phyloP scores from a whole-genome alignment of 192 early-diverging fungal species.

The Lunasporangiospora selenospora region DNA sequence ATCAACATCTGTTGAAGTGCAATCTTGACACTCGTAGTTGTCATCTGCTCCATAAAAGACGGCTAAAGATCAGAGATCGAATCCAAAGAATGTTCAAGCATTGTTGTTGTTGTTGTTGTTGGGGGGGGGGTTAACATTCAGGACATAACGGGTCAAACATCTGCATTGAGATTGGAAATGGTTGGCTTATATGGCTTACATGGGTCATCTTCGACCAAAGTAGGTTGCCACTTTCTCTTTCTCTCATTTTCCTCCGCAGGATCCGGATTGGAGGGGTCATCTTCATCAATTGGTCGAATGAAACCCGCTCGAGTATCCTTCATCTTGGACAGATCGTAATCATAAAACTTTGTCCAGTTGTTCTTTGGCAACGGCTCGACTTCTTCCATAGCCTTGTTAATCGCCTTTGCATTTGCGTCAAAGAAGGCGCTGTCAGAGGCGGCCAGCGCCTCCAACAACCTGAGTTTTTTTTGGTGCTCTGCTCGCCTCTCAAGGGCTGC shows the following conservation, averaged over 20 bases:
- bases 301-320: slow-evolving; percentile 90
- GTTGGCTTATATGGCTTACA: slow-evolving; percentile 52
- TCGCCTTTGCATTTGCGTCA: slow-evolving; percentile 12
- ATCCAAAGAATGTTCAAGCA: too few relatives aligned
- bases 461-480: slow-evolving; percentile 12
- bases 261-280: slow-evolving; percentile 8
- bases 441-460: background rate
- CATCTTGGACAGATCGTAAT: slow-evolving; percentile 90
- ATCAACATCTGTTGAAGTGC: slow-evolving; percentile 86
- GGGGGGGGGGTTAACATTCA: too few relatives aligned
- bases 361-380: slow-evolving; percentile 45
- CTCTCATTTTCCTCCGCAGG: slow-evolving; percentile 34
- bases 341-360: slow-evolving; percentile 55
- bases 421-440: too few relatives aligned
- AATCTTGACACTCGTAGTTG: slow-evolving; percentile 82
- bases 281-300: slow-evolving; percentile 63
- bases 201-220: slow-evolving; percentile 43
- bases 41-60: slow-evolving; percentile 56
- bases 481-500: slow-evolving; percentile 34
- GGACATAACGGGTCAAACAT: background rate
- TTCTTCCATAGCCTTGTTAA: slow-evolving; percentile 26
- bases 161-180: background rate
- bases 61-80: too few relatives aligned
- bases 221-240: slow-evolving; percentile 46
- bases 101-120: too few relatives aligned